Evolutionary conservation across 2,329 filamentous ascomycete species (phyloP), one percentile per base, ranked within the genome.

Genomic region (Dothiorella sarmentorum): DNA sequence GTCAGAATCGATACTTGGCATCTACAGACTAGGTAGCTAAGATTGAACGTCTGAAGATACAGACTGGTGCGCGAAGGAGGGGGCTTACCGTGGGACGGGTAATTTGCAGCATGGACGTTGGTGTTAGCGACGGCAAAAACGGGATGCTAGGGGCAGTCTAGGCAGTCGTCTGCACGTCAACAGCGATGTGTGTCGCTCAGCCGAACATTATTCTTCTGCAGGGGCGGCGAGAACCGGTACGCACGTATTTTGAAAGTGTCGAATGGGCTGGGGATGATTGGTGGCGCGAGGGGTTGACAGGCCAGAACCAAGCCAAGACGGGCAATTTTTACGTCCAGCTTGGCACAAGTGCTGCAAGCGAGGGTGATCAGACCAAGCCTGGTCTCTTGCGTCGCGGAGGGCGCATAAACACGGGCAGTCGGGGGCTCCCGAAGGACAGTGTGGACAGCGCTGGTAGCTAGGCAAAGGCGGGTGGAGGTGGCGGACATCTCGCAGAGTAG

Each of bases 31-130:
- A 7, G 27, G 7, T 7, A 11, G 45, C 45, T n/a, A 51, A 51
- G 47, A 3, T 52, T 31, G 31, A 26, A 52, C 47, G 47, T 52
- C 47, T 52, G 47, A 38, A 52, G 47, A 38, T 52, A 20, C 20
- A 17, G 47, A 24, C 33, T 20, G 31, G 47, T 31, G 47, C 47
- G 47, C 47, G 47, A 52, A 37, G 47, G 31, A 24, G 47, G 31
- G 22, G 13, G 47, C 24, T 52, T 52, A 52, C 47, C 47, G 47
- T 52, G 47, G 47, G 47, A 52, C 47, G 31, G 31, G 31, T 37
- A 24, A 37, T 52, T 52, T 9, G 20, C 47, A 37, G 31, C 44
- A n/a, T 37, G 15, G 22, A 52, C 44, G 18, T 31, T 13, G 27
- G 27, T 31, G 6, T 17, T 15, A 18, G 43, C 26, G 43, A 47